These are phyloP conservation scores for Thermothelomyces thermophilus DNA, from an alignment of 2,329 filamentous ascomycete genomes.

Conservation along the genomic window DNA sequence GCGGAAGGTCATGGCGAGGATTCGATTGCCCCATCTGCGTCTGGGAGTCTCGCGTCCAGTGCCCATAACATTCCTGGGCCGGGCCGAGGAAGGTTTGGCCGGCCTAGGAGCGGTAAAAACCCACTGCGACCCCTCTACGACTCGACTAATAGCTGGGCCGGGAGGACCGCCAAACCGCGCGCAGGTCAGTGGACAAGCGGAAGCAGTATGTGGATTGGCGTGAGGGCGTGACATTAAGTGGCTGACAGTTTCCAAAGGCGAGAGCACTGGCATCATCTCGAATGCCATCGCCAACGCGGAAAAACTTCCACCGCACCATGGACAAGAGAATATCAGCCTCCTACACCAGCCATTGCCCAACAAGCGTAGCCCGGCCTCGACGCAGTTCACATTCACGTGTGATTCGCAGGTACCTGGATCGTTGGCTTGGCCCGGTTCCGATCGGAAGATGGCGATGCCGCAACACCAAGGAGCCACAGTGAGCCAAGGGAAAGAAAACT, in stretches of 20 bases:
- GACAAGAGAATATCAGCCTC: conserved; percentile 73
- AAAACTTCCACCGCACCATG: conserved; percentile 55
- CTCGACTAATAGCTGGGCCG: conserved; percentile 49
- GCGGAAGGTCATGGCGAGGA: conserved; percentile 31
- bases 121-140: conserved; percentile 56
- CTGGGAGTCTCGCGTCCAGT: conserved; percentile 48
- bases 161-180: conserved; percentile 41
- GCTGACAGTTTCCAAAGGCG: conserved; percentile 29
- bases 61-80: conserved; percentile 74
- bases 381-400: conserved; percentile 95
- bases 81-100: conserved; percentile 76
- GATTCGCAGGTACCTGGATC: conserved; percentile 80
- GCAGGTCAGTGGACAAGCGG: conserved; percentile 40
- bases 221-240: background rate
- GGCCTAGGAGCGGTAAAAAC: conserved; percentile 54
- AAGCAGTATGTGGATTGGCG: conserved; percentile 36
- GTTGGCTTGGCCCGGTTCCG: conserved; percentile 64
- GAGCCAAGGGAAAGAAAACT: conserved; percentile 16
- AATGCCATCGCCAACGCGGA: conserved; percentile 86
- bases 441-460: conserved; percentile 24
- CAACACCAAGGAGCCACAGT: conserved; percentile 10
- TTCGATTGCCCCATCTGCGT: conserved; percentile 27
- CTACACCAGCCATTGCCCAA: conserved; percentile 60
- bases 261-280: conserved; percentile 74
- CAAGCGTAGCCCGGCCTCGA: conserved; percentile 62